Evolutionary conservation across 352 stramenopile genomes (phyloP).

Genomic region (Globisporangium rhizosaccharum): DNA sequence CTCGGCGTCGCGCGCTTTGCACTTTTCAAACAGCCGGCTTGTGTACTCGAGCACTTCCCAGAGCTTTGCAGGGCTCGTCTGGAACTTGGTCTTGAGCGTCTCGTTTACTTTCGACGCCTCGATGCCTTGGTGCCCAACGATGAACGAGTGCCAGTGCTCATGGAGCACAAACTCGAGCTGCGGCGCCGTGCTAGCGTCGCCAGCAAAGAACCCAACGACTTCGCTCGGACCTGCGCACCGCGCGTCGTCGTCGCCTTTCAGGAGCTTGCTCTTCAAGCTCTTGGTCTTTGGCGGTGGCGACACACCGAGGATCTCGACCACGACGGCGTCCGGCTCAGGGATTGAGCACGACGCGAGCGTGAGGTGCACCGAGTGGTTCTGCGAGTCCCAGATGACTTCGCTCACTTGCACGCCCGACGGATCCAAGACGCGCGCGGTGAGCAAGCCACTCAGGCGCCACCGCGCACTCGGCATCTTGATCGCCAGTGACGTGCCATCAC

Average conservation of each 20-base stretch:
- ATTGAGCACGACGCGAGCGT: constrained; percentile 29
- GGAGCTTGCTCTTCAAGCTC: constrained; percentile 1
- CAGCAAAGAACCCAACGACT: constrained; percentile 25
- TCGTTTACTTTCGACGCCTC: constrained; percentile 33
- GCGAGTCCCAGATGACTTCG: constrained; percentile 44
- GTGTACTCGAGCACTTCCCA: constrained; percentile 60
- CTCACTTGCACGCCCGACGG: constrained; percentile 20
- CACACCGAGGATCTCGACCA: constrained; percentile 32
- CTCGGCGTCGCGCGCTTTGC: constrained; percentile 19
- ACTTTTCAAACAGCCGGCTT: constrained; percentile 44
- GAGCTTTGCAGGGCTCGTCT: constrained; percentile 32
- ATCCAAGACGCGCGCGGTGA: constrained; percentile 23
- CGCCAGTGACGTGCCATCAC: constrained; percentile 17
- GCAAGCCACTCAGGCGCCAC: constrained; percentile 26
- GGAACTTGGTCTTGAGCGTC: constrained; percentile 37
- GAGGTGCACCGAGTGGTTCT: constrained; percentile 32
- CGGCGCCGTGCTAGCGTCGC: constrained; percentile 12
- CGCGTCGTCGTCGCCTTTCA: neutral
- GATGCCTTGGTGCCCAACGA: constrained; percentile 43
- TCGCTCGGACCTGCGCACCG: constrained; percentile 39
- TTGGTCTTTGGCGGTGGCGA: constrained; percentile 9
- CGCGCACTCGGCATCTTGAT: constrained; percentile 44
- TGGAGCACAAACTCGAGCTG: constrained; percentile 42
- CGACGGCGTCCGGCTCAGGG: constrained; percentile 18
- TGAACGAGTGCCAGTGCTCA: constrained; percentile 51